A percentile compares a stretch with the other conserved stretches of the same genome.
These are phyloP conservation scores for Areca catechu DNA, from an alignment of 176 grass and related monocot genomes.

Conservation along the genomic window DNA sequence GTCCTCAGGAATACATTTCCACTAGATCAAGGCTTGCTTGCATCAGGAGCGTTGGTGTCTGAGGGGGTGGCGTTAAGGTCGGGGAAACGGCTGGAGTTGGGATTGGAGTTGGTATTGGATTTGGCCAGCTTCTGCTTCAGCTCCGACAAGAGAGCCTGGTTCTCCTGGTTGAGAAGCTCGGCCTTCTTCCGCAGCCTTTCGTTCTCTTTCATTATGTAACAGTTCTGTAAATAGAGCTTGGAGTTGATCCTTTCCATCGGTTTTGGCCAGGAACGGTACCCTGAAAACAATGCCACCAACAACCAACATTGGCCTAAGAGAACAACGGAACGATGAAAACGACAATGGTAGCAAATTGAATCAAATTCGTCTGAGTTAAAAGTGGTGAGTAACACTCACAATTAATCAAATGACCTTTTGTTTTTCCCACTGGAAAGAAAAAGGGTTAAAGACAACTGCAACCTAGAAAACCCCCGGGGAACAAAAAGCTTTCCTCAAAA, in stretches of 20 bases:
- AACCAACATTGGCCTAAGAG: too few species aligned
- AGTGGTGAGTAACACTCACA: too few species aligned
- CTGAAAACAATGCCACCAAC: background rate
- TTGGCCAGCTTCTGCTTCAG: slow-evolving; percentile 74
- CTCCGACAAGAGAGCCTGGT: slow-evolving; percentile 68
- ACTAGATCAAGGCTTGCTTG: slow-evolving; percentile 19
- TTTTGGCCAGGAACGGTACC: background rate
- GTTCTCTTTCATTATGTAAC: slow-evolving; percentile 95
- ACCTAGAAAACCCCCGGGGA: background rate
- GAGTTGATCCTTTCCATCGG: slow-evolving; percentile 75
- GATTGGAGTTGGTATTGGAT: background rate
- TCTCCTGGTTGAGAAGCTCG: slow-evolving; percentile 75
- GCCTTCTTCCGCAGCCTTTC: slow-evolving; percentile 85
- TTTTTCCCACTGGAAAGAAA: too few species aligned
- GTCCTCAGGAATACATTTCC: background rate
- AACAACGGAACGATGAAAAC: background rate
- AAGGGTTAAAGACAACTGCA: too few species aligned
- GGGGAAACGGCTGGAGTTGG: slow-evolving; percentile 21
- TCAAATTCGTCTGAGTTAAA: too few species aligned
- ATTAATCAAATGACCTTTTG: too few species aligned
- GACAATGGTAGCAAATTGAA: too few species aligned
- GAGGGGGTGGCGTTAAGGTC: slow-evolving; percentile 48
- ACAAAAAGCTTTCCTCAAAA: background rate
- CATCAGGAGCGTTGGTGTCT: slow-evolving; percentile 20
- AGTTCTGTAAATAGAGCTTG: slow-evolving; percentile 83